Conservation (phyloP, 1,284 basidiomycete species). For the Limonomyces culmigenus region DNA sequence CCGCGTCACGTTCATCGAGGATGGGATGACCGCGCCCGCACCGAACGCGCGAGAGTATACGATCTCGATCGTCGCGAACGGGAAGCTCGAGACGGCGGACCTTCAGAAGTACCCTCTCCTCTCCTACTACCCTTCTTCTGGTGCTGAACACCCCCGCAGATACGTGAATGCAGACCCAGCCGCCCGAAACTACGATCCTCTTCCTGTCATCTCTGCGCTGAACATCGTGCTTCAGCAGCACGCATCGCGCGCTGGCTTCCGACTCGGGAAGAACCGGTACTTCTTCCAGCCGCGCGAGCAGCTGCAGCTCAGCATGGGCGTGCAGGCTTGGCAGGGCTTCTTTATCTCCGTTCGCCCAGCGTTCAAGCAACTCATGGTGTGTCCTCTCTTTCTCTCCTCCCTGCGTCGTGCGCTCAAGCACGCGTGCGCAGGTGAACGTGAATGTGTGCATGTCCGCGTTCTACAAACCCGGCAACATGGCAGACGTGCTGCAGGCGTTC, state of each 20-base stretch:
- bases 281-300: conserved; percentile 27
- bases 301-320: conserved; percentile 23
- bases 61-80: conserved; percentile 28
- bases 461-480: conserved; percentile 42
- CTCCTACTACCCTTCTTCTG: not conserved
- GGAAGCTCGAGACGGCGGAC: conserved; percentile 22
- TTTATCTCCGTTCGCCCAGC: conserved; percentile 48
- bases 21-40: conserved; percentile 26
- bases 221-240: conserved; percentile 49
- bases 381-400: too few species aligned
- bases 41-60: conserved; percentile 29
- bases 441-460: conserved; percentile 63
- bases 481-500: conserved; percentile 34
- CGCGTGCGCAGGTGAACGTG: conserved; percentile 29
- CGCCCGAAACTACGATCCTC: conserved; percentile 25
- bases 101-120: conserved; percentile 29
- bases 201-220: conserved; percentile 40
- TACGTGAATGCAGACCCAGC: conserved; percentile 28
- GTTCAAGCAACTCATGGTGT: conserved; percentile 47
- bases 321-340: conserved; percentile 48
- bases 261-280: conserved; percentile 43
- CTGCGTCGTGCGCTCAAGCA: too few species aligned
- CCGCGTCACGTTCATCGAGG: conserved; percentile 32
- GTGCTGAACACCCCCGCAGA: conserved; percentile 15
- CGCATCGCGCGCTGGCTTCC: conserved; percentile 32